Percentiles rank a stretch among this genome's conserved stretches.
phyloP scores from a whole-genome alignment of 257 asterid species.

The Solanum chmielewskii region DNA sequence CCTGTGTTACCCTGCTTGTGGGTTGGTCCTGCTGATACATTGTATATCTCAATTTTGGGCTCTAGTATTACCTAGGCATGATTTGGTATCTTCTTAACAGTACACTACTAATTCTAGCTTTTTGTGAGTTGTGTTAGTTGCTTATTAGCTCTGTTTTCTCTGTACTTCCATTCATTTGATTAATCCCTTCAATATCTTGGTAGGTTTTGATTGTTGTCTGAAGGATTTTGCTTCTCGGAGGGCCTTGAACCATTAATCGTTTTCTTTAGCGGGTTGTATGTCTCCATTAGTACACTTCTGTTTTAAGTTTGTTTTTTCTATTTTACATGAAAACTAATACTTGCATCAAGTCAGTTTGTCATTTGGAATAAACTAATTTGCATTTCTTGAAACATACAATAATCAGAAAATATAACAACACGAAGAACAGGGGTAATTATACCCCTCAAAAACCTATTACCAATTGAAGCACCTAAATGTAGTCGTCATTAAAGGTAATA shows the following conservation, averaged over 20 bases:
- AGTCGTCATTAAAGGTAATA: not conserved
- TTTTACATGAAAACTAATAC: not conserved
- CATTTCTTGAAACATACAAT: not conserved
- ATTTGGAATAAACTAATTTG: not conserved
- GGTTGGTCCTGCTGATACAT: no score
- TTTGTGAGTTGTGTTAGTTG: not conserved
- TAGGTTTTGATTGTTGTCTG: not conserved
- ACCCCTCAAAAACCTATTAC: not conserved
- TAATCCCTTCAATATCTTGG: not conserved
- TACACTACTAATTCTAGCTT: not conserved
- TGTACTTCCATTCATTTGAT: not conserved
- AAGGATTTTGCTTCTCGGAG: not conserved
- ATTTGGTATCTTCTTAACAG: not conserved
- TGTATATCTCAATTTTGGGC: no score
- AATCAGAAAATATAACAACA: not conserved
- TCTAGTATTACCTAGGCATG: no score
- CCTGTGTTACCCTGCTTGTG: no score
- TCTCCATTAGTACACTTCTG: not conserved
- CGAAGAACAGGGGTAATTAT: not conserved
- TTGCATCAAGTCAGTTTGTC: not conserved
- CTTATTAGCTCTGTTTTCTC: not conserved
- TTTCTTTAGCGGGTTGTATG: not conserved
- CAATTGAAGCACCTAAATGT: not conserved
- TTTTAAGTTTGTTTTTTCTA: not conserved
- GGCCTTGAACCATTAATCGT: not conserved